Base-by-base conservation (phyloP, 352 stramenopile genomes). In the Globisporangium paroecandrum region DNA sequence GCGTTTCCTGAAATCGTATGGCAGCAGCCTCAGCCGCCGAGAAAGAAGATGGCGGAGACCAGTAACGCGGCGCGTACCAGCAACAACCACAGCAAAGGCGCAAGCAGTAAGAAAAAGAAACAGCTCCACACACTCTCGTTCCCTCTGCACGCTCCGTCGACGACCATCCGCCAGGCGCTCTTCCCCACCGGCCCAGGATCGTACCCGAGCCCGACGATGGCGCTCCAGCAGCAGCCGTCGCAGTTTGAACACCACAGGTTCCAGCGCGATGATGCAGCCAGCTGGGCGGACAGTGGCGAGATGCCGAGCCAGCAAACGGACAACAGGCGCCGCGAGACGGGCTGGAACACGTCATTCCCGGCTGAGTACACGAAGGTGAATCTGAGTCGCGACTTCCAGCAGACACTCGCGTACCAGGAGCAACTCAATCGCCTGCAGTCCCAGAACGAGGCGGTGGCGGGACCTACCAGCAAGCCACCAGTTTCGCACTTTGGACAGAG, bases 311-410 rank as follows among this genome's bases (percentile, higher is more conserved):
- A 66, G 12, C 55, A 69, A 47, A n/a, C 72, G 22, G 78, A 81
- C 56, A 61, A 74, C 43, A 85, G 82, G 68, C 78, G 76, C 51
- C 84, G 82, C 9, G 82, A 93, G 65, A 83, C 86, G 65, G 77
- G 84, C 20, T 93, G 84, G 84, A 88, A 78, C 64, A 89, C 82
- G 25, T 90, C 82, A 1, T 93, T 78, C 47, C 82, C 82, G 29
- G 82, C 82, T 20, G 84, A 93, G 53, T 93, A 93, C 56, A 67
- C 83, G 18, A 58, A 69, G 1, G 43, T 60, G 32, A 69, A 78
- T 59, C 71, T 79, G 41, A 66, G 69, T 36, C 68, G 58, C 1
- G 73, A 88, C 65, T 87, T 78, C 24, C 77, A 83, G 66, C 75
- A 81, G 38, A 90, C 83, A 2, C 69, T 92, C 24, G 79, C 77